These are phyloP conservation scores for Capsicum chinense DNA, from an alignment of 257 asterid species.

Conservation along the genomic window DNA sequence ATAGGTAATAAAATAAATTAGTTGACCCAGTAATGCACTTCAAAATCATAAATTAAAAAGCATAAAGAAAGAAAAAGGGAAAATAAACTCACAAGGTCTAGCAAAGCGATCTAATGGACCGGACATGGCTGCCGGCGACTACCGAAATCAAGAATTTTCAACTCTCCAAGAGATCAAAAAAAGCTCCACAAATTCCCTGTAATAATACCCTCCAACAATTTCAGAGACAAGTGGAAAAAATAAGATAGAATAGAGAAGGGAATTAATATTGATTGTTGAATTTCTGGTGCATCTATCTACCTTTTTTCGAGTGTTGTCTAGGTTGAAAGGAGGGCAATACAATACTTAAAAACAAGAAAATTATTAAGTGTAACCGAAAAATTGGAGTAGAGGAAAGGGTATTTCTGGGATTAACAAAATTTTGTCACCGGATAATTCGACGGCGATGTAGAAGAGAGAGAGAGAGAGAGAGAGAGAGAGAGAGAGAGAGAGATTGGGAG, in stretches of 20 bases:
- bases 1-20: background rate
- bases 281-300: background rate
- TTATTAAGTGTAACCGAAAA: slow-evolving; percentile 34
- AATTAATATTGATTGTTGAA: background rate
- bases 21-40: slow-evolving; percentile 6
- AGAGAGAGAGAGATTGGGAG: background rate
- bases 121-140: slow-evolving; percentile 55
- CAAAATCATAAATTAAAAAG: background rate
- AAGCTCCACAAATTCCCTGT: background rate
- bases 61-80: background rate
- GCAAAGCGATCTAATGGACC: slow-evolving; percentile 96
- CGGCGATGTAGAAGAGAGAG: slow-evolving; percentile 44
- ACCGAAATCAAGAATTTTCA: slow-evolving; percentile 35
- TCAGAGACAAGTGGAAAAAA: background rate
- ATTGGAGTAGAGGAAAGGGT: background rate
- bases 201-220: background rate
- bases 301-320: slow-evolving; percentile 9
- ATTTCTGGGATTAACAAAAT: background rate
- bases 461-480: background rate
- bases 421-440: slow-evolving; percentile 54
- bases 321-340: slow-evolving; percentile 42
- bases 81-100: slow-evolving; percentile 71
- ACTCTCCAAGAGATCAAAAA: slow-evolving; percentile 13
- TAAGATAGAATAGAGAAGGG: background rate
- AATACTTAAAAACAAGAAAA: background rate